Conservation (phyloP, 768 basidiomycete species). For the Gelatoporia subvermispora region DNA sequence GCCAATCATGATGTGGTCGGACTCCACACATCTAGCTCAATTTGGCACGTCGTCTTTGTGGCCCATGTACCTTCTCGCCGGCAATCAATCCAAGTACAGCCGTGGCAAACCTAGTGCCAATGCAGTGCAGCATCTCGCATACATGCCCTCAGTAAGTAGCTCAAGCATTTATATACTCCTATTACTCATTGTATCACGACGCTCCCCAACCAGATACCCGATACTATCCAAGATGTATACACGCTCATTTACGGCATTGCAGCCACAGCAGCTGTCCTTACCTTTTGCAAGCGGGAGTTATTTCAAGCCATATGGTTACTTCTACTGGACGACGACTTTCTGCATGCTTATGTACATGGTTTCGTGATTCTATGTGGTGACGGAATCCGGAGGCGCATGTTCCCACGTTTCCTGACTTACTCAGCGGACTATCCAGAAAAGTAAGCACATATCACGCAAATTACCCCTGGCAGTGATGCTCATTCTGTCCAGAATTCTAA, state of each 20-base stretch:
- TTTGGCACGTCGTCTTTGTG: slow-evolving; percentile 27
- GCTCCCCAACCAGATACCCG: slow-evolving; percentile 25
- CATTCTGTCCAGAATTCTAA: too few relatives aligned
- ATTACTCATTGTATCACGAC: background rate
- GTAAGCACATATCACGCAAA: too few relatives aligned
- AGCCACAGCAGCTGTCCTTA: slow-evolving; percentile 17
- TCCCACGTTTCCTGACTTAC: slow-evolving; percentile 24
- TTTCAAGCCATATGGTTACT: slow-evolving; percentile 23
- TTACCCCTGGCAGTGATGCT: too few relatives aligned
- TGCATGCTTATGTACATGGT: slow-evolving; percentile 23
- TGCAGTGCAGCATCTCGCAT: slow-evolving; percentile 37
- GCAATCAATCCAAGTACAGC: slow-evolving; percentile 38
- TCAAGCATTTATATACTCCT: background rate
- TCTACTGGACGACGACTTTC: slow-evolving; percentile 21
- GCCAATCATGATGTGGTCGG: slow-evolving; percentile 21
- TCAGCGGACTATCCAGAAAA: slow-evolving; percentile 34
- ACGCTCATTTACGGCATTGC: slow-evolving; percentile 8
- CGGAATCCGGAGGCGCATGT: slow-evolving; percentile 20
- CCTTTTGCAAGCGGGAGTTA: slow-evolving; percentile 26
- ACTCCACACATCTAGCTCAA: slow-evolving; percentile 20
- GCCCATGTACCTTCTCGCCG: slow-evolving; percentile 38
- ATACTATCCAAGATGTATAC: slow-evolving; percentile 26
- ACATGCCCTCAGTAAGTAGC: slow-evolving; percentile 35
- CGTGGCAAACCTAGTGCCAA: slow-evolving; percentile 23
- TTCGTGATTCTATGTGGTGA: slow-evolving; percentile 23